Conservation (phyloP, 805 yeast genomes). For the Schizosaccharomyces japonicus region DNA sequence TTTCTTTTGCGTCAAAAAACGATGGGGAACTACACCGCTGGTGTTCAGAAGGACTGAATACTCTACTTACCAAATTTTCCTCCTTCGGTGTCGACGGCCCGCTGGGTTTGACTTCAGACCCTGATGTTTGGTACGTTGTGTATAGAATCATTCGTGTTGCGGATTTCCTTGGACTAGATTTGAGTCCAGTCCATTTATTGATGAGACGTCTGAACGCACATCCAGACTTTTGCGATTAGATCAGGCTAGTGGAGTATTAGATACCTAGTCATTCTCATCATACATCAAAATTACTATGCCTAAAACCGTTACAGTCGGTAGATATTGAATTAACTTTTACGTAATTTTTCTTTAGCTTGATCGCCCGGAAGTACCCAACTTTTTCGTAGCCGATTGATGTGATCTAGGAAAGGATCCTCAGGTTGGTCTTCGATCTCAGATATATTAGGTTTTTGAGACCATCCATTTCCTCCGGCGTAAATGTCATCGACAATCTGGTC, state of each 20-base stretch:
- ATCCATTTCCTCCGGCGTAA: conserved; percentile 3
- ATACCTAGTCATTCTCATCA: too few species aligned
- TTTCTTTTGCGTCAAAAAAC: neutral
- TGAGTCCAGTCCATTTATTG: neutral
- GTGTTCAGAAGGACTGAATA: neutral
- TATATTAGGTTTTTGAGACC: neutral
- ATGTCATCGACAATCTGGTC: conserved; percentile 2
- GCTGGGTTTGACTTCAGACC: neutral
- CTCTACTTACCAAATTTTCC: neutral
- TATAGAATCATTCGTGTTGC: neutral
- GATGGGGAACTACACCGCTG: neutral
- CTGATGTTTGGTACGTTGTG: neutral
- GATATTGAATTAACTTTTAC: neutral
- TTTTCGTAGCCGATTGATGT: neutral
- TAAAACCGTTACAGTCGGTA: too few species aligned
- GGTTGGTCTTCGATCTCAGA: neutral
- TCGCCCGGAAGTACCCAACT: neutral
- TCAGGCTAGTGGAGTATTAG: too few species aligned
- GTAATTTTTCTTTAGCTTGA: neutral
- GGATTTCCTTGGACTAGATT: neutral
- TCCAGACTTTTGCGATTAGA: neutral
- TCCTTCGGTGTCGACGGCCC: neutral
- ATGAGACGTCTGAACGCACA: neutral
- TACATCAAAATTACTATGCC: too few species aligned
- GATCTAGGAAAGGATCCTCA: neutral